phyloP scores from a whole-genome alignment of 1,284 basidiomycete genomes.

The Puccinia horiana region DNA sequence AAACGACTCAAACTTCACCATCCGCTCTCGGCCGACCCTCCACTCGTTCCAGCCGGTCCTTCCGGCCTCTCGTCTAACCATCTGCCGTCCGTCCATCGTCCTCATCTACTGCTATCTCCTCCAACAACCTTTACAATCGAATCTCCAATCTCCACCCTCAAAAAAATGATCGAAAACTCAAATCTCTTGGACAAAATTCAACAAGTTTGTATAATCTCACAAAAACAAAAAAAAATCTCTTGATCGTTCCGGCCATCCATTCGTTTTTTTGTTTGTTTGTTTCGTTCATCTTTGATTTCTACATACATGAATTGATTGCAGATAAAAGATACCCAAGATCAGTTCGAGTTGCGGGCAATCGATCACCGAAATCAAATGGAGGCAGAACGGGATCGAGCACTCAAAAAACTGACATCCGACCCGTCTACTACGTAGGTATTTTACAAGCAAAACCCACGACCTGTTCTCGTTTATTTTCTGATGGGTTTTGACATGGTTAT shows the following conservation, averaged over 20 bases:
- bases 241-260: too few relatives aligned
- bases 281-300: background rate
- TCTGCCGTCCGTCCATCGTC: background rate
- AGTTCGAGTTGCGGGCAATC: background rate
- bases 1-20: background rate
- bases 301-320: background rate
- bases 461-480: background rate
- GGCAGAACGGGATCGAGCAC: background rate
- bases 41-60: too few relatives aligned
- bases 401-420: background rate
- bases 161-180: background rate
- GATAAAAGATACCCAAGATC: background rate
- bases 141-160: background rate
- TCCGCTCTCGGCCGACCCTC: background rate
- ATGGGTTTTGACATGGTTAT: too few relatives aligned
- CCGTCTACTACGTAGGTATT: background rate
- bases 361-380: background rate
- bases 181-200: background rate
- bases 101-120: background rate
- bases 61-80: too few relatives aligned
- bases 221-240: background rate
- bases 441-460: background rate
- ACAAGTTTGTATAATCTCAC: background rate
- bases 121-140: background rate
- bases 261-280: too few relatives aligned